Evolutionary conservation across 192 early-diverging fungal genomes (phyloP), one percentile per base, ranked within the genome.

Genomic region (Coemansia sp.): DNA sequence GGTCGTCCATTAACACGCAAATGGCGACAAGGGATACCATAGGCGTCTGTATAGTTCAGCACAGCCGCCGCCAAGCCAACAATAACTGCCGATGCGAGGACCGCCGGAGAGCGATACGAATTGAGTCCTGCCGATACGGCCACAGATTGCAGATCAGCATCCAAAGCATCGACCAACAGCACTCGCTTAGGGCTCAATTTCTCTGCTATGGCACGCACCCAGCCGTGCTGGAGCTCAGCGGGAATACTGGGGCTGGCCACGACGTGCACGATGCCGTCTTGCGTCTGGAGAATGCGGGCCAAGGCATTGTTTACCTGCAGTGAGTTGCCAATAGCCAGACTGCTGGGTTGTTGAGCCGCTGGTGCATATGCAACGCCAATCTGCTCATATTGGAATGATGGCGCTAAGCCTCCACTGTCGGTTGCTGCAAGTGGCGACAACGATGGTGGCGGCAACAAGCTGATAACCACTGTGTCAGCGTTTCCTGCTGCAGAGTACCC

Each of bases 1-100:
- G 14, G 37, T 17, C 15, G 41, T 5, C 63, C 48, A 17, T 60
- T 57, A 1, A n/a, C 39, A 0, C 80, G 61, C 17, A 77, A 53
- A 19, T 82, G 72, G 55, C 72, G 60, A 41, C 72, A 83, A 5
- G 72, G 69, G 5, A 83, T 37, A 15, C 53, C 51, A 32, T 39
- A 60, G 0, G 67, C 57, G 7, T 83, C 80, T 0, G 75, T 75
- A 25, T 77, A 75, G 64, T 83, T 84, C 27, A 78, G 17, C 5
- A 73, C 69, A 5, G 81, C 81, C 15, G 81, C 81, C 5, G 76
- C 31, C 68, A 84, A 14, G 0, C 76, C 76, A 1, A 78, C 55
- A 11, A 78, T 51, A 25, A 84, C 62, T 3, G 37, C 62, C 14
- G 72, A 70, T 0, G 78, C 78, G 60, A 81, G 41, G 10, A 81